A percentile compares a stretch with the other conserved stretches of the same genome.
phyloP scores from a whole-genome alignment of 805 yeast species.

The Sugiyamaella marilandica region DNA sequence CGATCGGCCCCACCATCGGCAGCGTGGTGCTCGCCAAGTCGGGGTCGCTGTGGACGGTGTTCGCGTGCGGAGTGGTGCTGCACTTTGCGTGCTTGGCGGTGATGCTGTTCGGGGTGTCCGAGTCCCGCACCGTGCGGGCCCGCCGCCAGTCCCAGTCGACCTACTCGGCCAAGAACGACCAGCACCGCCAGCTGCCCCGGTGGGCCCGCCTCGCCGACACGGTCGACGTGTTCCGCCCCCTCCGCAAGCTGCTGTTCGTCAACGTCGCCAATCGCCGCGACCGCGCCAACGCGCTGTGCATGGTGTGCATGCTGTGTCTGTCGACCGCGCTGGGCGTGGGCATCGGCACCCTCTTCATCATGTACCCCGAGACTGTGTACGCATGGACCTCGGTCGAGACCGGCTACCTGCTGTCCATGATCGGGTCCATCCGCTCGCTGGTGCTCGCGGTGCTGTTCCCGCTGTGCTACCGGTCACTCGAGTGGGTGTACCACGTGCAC shows the following conservation, averaged over 20 bases:
- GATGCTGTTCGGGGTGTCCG: constrained; percentile 11
- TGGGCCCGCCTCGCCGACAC: constrained; percentile 8
- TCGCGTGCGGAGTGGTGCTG: constrained; percentile 6
- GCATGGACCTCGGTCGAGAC: constrained; percentile 31
- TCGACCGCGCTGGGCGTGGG: constrained; percentile 16
- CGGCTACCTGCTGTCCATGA: constrained; percentile 29
- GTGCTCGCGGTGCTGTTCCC: constrained; percentile 25
- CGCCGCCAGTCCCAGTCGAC: constrained; percentile 18
- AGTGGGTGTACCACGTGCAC: constrained; percentile 5
- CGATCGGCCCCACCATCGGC: constrained; percentile 29
- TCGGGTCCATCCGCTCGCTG: constrained; percentile 24
- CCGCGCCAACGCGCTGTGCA: constrained; percentile 19
- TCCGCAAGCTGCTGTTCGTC: constrained; percentile 20
- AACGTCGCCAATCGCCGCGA: constrained; percentile 12
- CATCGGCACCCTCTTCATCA: constrained; percentile 20
- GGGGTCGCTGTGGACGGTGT: constrained; percentile 14
- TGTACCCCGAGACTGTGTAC: constrained; percentile 28
- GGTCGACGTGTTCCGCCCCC: constrained; percentile 26
- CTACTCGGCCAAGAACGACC: constrained; percentile 2
- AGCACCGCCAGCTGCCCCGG: not conserved
- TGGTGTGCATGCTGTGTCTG: constrained; percentile 13
- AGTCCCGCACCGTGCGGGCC: constrained; percentile 20
- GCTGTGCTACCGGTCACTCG: constrained; percentile 12
- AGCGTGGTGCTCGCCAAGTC: constrained; percentile 18
- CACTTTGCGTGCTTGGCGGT: constrained; percentile 3